Conservation (phyloP, 257 asterid genomes). For the Knoxia roxburghii region DNA sequence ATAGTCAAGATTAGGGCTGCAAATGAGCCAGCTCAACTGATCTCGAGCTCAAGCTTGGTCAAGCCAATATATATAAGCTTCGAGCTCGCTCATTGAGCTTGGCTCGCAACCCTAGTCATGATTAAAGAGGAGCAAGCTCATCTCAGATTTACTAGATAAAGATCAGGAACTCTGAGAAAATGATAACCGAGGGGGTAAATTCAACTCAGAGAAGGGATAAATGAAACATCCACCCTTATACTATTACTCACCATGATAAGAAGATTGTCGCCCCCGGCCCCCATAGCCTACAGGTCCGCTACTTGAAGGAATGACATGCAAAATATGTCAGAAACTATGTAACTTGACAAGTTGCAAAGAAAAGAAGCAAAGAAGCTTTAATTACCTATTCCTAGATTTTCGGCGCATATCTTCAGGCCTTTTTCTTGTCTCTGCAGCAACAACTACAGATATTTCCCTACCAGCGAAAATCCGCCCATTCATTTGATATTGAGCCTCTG, state of each 20-base stretch:
- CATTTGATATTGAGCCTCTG: constrained; percentile 34
- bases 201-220: neutral
- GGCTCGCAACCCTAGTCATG: too few species aligned
- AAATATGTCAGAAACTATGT: constrained; percentile 4
- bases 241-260: constrained; percentile 24
- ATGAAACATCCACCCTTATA: neutral
- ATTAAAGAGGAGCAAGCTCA: too few species aligned
- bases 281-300: constrained; percentile 28
- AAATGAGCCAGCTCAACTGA: too few species aligned
- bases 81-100: too few species aligned
- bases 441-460: constrained; percentile 31
- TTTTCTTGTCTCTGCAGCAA: constrained; percentile 33
- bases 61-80: too few species aligned
- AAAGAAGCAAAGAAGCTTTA: neutral
- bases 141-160: too few species aligned
- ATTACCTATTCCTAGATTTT: constrained; percentile 20
- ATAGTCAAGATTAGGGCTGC: too few species aligned
- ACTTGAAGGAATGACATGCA: neutral
- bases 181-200: neutral
- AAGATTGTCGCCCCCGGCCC: constrained; percentile 18
- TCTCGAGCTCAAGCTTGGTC: too few species aligned
- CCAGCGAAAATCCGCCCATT: constrained; percentile 31
- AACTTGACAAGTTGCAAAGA: neutral
- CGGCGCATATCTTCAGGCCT: constrained; percentile 35
- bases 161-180: too few species aligned